phyloP scores from a whole-genome alignment of 257 asterid genomes.

The Coffea canephora region DNA sequence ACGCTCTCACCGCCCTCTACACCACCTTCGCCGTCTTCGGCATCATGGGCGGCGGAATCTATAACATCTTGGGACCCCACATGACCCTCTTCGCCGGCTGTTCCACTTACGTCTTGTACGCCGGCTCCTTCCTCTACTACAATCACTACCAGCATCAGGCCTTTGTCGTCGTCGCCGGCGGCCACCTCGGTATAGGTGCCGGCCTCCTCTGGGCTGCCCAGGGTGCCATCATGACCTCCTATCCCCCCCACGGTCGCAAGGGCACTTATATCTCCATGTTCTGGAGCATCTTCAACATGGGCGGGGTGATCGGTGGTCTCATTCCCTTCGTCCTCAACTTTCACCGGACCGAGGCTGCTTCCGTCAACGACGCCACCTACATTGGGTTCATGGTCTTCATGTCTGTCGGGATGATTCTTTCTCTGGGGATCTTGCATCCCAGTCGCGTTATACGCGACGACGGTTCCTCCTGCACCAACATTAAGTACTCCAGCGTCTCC shows the following conservation, averaged over 20 bases:
- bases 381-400: slow-evolving; percentile 90
- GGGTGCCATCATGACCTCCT: slow-evolving; percentile 94
- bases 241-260: slow-evolving; percentile 80
- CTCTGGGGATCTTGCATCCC: slow-evolving; percentile 72
- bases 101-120: slow-evolving; percentile 79
- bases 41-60: slow-evolving; percentile 84
- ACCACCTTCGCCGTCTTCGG: slow-evolving; percentile 88
- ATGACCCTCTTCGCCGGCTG: slow-evolving; percentile 67
- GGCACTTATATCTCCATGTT: slow-evolving; percentile 80
- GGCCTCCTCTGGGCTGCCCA: slow-evolving; percentile 92
- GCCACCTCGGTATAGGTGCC: slow-evolving; percentile 81
- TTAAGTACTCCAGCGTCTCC: slow-evolving; percentile 64
- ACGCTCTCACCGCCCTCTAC: slow-evolving; percentile 98
- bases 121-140: slow-evolving; percentile 84
- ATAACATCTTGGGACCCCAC: slow-evolving; percentile 79
- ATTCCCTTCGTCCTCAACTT: slow-evolving; percentile 68
- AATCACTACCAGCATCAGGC: slow-evolving; percentile 73
- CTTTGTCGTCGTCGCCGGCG: slow-evolving; percentile 81
- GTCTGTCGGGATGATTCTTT: slow-evolving; percentile 58
- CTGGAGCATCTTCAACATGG: slow-evolving; percentile 91
- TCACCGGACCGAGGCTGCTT: slow-evolving; percentile 45
- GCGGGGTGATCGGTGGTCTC: slow-evolving; percentile 89
- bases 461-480: slow-evolving; percentile 71
- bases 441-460: slow-evolving; percentile 67
- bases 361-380: slow-evolving; percentile 91